Evolutionary conservation across 805 yeast species (phyloP).

Genomic region (Yamadazyma scolyti): DNA sequence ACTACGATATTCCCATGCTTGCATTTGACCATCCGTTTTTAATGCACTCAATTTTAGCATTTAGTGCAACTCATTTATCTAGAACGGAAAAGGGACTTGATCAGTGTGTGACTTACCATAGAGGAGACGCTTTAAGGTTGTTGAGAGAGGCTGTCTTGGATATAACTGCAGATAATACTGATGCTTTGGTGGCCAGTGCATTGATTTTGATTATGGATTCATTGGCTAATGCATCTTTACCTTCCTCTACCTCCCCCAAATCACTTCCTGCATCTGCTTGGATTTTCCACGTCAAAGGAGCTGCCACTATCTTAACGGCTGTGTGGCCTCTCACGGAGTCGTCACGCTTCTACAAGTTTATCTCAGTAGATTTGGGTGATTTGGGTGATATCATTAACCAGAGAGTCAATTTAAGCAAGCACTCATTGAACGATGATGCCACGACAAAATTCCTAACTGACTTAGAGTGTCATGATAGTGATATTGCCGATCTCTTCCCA

Average conservation of each 20-base stretch:
- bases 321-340: constrained; percentile 79
- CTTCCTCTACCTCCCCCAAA: constrained; percentile 43
- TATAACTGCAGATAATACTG: constrained; percentile 81
- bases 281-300: constrained; percentile 96
- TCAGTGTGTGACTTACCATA: constrained; percentile 77
- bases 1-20: constrained; percentile 78
- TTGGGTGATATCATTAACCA: constrained; percentile 66
- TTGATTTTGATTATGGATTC: constrained; percentile 89
- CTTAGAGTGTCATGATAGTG: constrained; percentile 79
- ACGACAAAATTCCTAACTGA: constrained; percentile 44
- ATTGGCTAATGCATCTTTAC: constrained; percentile 81
- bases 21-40: constrained; percentile 86
- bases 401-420: constrained; percentile 25
- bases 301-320: constrained; percentile 91
- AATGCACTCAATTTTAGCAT: constrained; percentile 89
- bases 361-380: constrained; percentile 85
- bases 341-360: constrained; percentile 41
- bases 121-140: constrained; percentile 80
- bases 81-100: constrained; percentile 73
- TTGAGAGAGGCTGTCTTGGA: constrained; percentile 83
- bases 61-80: constrained; percentile 88
- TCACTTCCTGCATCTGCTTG: constrained; percentile 91
- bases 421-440: constrained; percentile 17
- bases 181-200: constrained; percentile 91
- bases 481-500: constrained; percentile 82